Percentiles rank a stretch among this genome's conserved stretches.
Evolutionary conservation across 1,284 basidiomycete genomes (phyloP).

Genomic region (Trichosporon ovoides): DNA sequence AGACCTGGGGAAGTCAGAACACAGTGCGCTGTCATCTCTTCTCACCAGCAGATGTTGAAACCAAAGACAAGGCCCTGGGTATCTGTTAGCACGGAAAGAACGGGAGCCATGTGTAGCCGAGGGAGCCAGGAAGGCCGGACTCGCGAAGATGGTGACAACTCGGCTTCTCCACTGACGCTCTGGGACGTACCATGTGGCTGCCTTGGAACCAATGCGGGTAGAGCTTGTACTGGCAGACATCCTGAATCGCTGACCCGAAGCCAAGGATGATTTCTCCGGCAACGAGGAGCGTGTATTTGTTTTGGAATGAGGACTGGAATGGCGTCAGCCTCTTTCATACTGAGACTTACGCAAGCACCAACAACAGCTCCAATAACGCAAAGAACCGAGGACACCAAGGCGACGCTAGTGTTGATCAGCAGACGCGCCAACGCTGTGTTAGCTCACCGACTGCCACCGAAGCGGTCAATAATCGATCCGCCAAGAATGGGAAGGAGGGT

Average conservation of each 20-base stretch:
- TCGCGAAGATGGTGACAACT: too few relatives aligned
- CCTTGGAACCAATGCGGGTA: conserved; percentile 43
- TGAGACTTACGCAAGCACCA: conserved; percentile 2
- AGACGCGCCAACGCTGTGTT: not conserved
- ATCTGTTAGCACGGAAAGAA: too few relatives aligned
- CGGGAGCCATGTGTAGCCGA: too few relatives aligned
- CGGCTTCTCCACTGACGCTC: too few relatives aligned
- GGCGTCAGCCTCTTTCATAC: not conserved
- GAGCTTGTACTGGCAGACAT: conserved; percentile 35
- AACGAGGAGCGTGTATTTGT: conserved; percentile 29
- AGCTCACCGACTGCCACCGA: conserved; percentile 35
- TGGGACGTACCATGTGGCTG: conserved; percentile 15
- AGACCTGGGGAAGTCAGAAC: too few relatives aligned
- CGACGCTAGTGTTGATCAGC: not conserved
- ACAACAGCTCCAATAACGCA: conserved; percentile 7
- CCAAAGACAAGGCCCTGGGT: conserved; percentile 33
- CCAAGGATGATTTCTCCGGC: conserved; percentile 35
- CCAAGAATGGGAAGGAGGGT: conserved; percentile 49
- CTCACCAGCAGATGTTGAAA: conserved; percentile 38
- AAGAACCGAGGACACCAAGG: conserved; percentile 1
- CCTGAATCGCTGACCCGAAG: conserved; percentile 25
- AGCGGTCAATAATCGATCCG: conserved; percentile 49
- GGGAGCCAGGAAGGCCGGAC: too few relatives aligned
- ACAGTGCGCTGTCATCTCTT: too few relatives aligned
- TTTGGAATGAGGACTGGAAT: conserved; percentile 24